Evolutionary conservation across 2,329 filamentous ascomycete genomes (phyloP).

Genomic region (Rutstroemia sp.): DNA sequence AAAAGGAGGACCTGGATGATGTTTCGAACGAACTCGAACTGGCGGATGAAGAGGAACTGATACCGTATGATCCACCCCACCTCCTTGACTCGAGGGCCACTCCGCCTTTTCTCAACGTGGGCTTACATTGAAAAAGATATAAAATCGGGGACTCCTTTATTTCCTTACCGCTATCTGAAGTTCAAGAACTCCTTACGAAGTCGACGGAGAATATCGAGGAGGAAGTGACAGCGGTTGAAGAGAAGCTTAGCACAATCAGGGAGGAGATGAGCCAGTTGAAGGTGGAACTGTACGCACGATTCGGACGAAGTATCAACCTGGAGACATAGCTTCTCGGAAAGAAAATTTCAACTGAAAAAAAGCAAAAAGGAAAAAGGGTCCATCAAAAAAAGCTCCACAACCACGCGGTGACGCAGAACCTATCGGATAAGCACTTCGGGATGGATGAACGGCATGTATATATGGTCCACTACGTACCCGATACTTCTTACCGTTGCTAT

Average conservation of each 20-base stretch:
- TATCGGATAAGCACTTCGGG: background rate
- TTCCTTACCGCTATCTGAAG: constrained; percentile 73
- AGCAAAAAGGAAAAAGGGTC: background rate
- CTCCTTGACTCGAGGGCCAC: background rate
- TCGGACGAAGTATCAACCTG: constrained; percentile 94
- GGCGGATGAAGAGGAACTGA: constrained; percentile 86
- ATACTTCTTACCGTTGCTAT: background rate
- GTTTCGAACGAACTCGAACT: constrained; percentile 86
- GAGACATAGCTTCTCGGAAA: constrained; percentile 55
- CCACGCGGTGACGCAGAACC: background rate
- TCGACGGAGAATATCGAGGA: constrained; percentile 68
- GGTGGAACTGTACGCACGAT: constrained; percentile 86
- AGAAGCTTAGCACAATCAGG: constrained; percentile 63
- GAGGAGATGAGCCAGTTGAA: constrained; percentile 90
- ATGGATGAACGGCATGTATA: background rate
- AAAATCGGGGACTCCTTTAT: constrained; percentile 97
- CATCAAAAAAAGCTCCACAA: constrained; percentile 1
- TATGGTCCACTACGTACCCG: background rate
- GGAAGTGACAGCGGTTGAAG: constrained; percentile 69
- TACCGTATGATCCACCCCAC: constrained; percentile 54
- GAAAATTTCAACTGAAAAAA: constrained; percentile 17
- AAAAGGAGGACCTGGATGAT: constrained; percentile 96
- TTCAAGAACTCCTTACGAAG: constrained; percentile 72
- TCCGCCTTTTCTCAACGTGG: background rate
- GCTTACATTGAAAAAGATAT: constrained; percentile 54